Evolutionary conservation across 306 rosid species (phyloP).

Genomic region (Mimosa bimucronata): DNA sequence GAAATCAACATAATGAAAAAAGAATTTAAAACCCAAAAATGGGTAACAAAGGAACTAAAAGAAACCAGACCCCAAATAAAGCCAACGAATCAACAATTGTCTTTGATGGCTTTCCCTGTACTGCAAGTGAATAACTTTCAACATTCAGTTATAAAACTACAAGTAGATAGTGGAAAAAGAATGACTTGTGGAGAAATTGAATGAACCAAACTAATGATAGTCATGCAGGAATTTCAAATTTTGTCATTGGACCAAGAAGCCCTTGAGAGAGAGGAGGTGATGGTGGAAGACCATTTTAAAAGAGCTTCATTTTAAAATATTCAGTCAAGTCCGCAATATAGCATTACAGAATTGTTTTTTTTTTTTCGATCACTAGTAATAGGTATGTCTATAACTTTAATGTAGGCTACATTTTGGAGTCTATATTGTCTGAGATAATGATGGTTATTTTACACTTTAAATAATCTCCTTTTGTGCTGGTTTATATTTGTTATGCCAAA

Average conservation of each 20-base stretch:
- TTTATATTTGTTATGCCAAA: conserved; percentile 21
- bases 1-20: conserved; percentile 24
- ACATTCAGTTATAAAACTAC: conserved; percentile 32
- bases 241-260: too few relatives aligned
- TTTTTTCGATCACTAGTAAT: too few relatives aligned
- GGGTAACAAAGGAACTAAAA: conserved; percentile 36
- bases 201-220: too few relatives aligned
- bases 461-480: conserved; percentile 9
- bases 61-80: conserved; percentile 93
- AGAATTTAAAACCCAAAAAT: conserved; percentile 33
- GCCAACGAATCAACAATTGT: conserved; percentile 91
- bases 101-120: conserved; percentile 92
- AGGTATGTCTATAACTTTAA: too few relatives aligned
- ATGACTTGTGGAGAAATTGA: conserved; percentile 12
- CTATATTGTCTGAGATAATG: background rate
- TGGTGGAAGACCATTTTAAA: too few relatives aligned
- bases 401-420: conserved; percentile 7
- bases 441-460: conserved; percentile 7
- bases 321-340: too few relatives aligned
- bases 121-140: conserved; percentile 59
- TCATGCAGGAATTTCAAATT: too few relatives aligned
- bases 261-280: too few relatives aligned
- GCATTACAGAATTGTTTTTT: too few relatives aligned
- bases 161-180: conserved; percentile 23
- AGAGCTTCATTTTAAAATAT: too few relatives aligned